Conservation (phyloP, 2,329 filamentous ascomycete species). For the Didymosphaeria variabile region DNA sequence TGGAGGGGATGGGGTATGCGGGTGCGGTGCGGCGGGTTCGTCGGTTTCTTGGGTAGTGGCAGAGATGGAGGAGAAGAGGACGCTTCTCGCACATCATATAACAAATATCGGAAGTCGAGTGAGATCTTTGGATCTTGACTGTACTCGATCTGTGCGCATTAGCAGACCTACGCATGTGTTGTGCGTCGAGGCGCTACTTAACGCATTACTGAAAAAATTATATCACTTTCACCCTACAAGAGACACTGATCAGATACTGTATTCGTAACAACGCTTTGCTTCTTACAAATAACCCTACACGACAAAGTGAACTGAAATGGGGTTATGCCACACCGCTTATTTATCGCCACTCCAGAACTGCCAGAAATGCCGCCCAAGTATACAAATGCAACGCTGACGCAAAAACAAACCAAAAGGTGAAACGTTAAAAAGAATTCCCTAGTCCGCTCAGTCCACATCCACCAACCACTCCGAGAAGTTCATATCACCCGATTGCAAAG, state of each 20-base stretch:
- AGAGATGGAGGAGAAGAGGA: background rate
- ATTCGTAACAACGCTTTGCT: background rate
- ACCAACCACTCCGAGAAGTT: background rate
- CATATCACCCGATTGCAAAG: background rate
- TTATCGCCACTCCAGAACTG: slow-evolving; percentile 5
- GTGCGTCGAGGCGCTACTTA: no score
- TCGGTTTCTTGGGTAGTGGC: slow-evolving; percentile 33
- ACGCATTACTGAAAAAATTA: no score
- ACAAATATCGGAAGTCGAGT: background rate
- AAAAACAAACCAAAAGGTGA: background rate
- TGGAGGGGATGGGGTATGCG: slow-evolving; percentile 44
- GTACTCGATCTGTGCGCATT: background rate
- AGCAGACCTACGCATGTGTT: background rate
- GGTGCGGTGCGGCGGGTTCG: slow-evolving; percentile 39
- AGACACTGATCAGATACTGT: background rate
- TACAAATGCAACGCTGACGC: slow-evolving; percentile 6
- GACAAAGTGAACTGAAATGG: no score
- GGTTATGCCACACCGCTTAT: background rate
- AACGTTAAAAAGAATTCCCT: background rate
- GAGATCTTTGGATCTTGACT: background rate
- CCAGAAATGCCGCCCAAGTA: slow-evolving; percentile 4
- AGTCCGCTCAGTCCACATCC: background rate
- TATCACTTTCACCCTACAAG: background rate
- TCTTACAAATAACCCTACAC: slow-evolving; percentile 1
- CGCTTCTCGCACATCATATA: no score